Percentiles rank a stretch among this genome's conserved stretches.
Conservation (phyloP, 2,329 filamentous ascomycete genomes). For the Cercospora sp. region DNA sequence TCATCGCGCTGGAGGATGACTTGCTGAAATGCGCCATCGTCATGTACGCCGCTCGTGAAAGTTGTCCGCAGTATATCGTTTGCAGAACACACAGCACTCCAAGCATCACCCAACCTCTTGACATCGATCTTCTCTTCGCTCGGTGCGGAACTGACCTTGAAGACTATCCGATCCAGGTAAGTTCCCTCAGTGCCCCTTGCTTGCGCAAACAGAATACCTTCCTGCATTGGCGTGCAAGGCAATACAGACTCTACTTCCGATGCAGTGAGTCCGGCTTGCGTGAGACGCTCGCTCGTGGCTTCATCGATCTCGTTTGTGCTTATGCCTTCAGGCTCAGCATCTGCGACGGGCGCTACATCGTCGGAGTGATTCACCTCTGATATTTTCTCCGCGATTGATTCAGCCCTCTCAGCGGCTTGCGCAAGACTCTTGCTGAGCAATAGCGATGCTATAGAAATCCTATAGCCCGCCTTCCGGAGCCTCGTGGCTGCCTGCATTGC, state of each 20-base stretch:
- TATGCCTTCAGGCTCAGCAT: not conserved
- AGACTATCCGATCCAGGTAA: not conserved
- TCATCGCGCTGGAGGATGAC: not conserved
- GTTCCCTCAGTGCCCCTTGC: not conserved
- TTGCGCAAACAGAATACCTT: not conserved
- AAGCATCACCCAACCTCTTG: not conserved
- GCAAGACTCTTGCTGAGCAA: not conserved
- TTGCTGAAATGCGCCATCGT: not conserved
- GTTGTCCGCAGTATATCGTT: not conserved
- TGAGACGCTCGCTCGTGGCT: not conserved
- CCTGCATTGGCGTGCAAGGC: not conserved
- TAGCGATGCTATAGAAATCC: not conserved
- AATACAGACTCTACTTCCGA: not conserved
- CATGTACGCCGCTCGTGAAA: not conserved
- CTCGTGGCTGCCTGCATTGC: conserved; percentile 5
- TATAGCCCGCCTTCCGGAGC: not conserved
- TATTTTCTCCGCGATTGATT: not conserved
- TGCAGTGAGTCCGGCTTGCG: not conserved
- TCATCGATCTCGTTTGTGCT: not conserved
- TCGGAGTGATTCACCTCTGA: not conserved
- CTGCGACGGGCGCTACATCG: not conserved
- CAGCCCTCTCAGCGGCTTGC: not conserved
- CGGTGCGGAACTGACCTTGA: not conserved
- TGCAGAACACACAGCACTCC: not conserved
- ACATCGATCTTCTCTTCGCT: not conserved